These are phyloP conservation scores for Cyathus striatus DNA, from an alignment of 768 basidiomycete genomes.

Conservation along the genomic window DNA sequence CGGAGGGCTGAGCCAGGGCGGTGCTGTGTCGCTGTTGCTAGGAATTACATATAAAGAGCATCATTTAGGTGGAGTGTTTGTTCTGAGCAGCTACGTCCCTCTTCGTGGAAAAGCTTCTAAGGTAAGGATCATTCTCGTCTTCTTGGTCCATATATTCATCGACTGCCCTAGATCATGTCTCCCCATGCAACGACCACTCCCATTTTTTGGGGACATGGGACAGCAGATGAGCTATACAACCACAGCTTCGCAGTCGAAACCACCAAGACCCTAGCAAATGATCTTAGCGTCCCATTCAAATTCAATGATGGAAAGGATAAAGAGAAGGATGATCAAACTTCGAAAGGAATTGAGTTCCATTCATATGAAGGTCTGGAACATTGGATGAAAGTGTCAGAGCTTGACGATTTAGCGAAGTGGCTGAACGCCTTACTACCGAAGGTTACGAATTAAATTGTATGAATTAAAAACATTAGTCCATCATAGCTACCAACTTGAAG, in stretches of 20 bases:
- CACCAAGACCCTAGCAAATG: conserved; percentile 38
- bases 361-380: conserved; percentile 21
- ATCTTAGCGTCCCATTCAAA: neutral
- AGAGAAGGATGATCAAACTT: conserved; percentile 9
- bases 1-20: conserved; percentile 76
- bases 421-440: conserved; percentile 5
- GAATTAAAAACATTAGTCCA: no score
- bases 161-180: conserved; percentile 37
- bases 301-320: conserved; percentile 7
- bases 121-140: conserved; percentile 23
- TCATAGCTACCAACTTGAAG: no score
- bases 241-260: conserved; percentile 42
- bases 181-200: conserved; percentile 45
- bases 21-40: conserved; percentile 51
- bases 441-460: no score
- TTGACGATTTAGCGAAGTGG: conserved; percentile 22
- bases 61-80: conserved; percentile 52
- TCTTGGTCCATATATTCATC: neutral
- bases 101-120: conserved; percentile 47
- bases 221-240: conserved; percentile 51
- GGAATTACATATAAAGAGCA: conserved; percentile 45
- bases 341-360: conserved; percentile 16
- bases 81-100: conserved; percentile 61
- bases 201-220: conserved; percentile 77
- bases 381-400: conserved; percentile 17